A percentile compares a stretch with the other conserved stretches of the same genome.
These are phyloP conservation scores for Lasiodiplodia hormozganensis DNA, from an alignment of 2,329 filamentous ascomycete species.

Conservation along the genomic window DNA sequence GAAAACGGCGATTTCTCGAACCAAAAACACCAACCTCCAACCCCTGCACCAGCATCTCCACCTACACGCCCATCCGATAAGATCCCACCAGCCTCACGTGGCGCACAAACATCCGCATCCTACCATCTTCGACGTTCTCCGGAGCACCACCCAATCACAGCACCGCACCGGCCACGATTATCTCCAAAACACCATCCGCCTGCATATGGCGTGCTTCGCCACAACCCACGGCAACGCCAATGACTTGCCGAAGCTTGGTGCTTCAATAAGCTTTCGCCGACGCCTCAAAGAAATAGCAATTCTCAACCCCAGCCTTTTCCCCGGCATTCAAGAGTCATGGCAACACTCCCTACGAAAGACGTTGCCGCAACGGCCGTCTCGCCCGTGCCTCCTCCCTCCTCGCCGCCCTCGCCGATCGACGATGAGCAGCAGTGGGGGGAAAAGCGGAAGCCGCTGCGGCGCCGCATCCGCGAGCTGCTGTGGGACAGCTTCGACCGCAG, in stretches of 20 bases:
- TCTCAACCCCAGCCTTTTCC: too few relatives aligned
- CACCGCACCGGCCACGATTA: neutral
- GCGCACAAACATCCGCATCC: too few relatives aligned
- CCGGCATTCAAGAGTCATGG: neutral
- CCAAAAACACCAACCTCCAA: too few relatives aligned
- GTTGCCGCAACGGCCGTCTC: neutral
- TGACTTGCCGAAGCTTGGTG: neutral
- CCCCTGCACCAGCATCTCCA: too few relatives aligned
- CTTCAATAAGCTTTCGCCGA: neutral
- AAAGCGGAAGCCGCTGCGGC: neutral
- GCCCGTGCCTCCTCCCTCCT: too few relatives aligned
- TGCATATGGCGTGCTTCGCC: slow-evolving; percentile 9
- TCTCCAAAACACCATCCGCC: slow-evolving; percentile 11
- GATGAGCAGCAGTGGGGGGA: too few relatives aligned
- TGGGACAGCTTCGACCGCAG: slow-evolving; percentile 21
- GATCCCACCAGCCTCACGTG: too few relatives aligned
- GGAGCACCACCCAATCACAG: neutral
- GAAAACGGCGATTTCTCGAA: too few relatives aligned
- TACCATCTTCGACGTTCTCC: neutral
- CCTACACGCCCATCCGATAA: too few relatives aligned
- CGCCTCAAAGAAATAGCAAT: neutral
- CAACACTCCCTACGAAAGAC: neutral
- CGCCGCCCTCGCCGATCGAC: neutral
- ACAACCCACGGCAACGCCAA: slow-evolving; percentile 4
- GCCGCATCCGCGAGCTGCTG: neutral